Conservation (phyloP, 2,329 filamentous ascomycete genomes). For the Paecilomyces niveus region DNA sequence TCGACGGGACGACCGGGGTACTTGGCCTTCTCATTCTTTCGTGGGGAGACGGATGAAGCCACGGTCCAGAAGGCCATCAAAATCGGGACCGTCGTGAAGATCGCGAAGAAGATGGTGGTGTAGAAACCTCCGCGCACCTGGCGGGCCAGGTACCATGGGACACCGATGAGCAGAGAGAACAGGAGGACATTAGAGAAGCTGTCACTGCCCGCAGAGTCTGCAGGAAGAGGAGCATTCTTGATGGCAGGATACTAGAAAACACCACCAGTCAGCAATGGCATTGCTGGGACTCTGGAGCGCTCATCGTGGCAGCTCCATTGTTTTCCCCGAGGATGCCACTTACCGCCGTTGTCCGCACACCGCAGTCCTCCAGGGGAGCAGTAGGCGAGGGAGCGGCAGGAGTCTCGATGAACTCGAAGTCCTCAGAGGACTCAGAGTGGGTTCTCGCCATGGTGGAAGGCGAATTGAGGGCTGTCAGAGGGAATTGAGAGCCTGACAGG, state of each 20-base stretch:
- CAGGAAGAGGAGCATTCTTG: constrained; percentile 88
- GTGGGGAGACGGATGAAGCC: constrained; percentile 72
- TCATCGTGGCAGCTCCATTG: constrained; percentile 15
- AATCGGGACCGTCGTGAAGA: constrained; percentile 73
- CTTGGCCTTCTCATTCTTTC: constrained; percentile 86
- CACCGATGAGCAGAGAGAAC: constrained; percentile 58
- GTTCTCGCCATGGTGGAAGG: constrained; percentile 30
- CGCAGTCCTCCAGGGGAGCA: constrained; percentile 48
- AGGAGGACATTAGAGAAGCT: constrained; percentile 80
- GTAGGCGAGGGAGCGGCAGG: constrained; percentile 49
- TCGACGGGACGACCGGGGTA: constrained; percentile 82
- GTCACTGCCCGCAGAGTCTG: constrained; percentile 76
- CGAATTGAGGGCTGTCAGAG: constrained; percentile 18
- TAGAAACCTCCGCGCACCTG: constrained; percentile 78
- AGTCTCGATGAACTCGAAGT: constrained; percentile 52
- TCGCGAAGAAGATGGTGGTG: constrained; percentile 77
- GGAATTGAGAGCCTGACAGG: constrained; percentile 16
- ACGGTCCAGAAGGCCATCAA: constrained; percentile 76
- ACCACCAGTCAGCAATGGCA: constrained; percentile 4
- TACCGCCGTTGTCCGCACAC: constrained; percentile 56
- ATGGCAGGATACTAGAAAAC: constrained; percentile 68
- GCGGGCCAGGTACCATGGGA: constrained; percentile 76
- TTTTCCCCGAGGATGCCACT: constrained; percentile 18
- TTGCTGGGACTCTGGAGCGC: constrained; percentile 23
- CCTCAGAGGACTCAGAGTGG: constrained; percentile 40